Evolutionary conservation across 2,329 filamentous ascomycete species (phyloP).

Genomic region (Lomentospora prolificans): DNA sequence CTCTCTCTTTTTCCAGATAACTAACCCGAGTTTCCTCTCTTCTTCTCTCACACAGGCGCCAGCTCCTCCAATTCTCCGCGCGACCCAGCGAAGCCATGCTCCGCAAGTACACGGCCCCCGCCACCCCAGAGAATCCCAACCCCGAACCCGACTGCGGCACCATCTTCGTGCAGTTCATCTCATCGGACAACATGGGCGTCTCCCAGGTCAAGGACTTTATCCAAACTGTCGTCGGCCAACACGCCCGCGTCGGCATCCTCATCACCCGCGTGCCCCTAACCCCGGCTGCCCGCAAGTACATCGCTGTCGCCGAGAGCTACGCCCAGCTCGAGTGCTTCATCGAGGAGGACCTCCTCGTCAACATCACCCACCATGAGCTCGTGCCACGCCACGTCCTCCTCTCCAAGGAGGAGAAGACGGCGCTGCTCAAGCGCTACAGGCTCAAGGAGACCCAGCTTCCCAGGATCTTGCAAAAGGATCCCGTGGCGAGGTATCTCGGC

Average conservation of each 20-base stretch:
- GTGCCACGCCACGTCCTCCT: conserved; percentile 90
- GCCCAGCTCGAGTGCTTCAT: conserved; percentile 89
- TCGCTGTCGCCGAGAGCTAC: conserved; percentile 64
- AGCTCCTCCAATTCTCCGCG: conserved; percentile 78
- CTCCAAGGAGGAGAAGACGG: conserved; percentile 79
- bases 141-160: conserved; percentile 69
- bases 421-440: conserved; percentile 78
- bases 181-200: conserved; percentile 71
- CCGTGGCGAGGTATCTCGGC: conserved; percentile 85
- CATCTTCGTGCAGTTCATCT: conserved; percentile 88
- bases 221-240: conserved; percentile 66
- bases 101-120: conserved; percentile 66
- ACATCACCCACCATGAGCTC: conserved; percentile 95
- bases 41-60: conserved; percentile 56
- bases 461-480: conserved; percentile 82
- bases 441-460: conserved; percentile 97
- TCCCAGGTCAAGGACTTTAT: conserved; percentile 88
- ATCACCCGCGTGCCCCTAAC: conserved; percentile 76
- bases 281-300: conserved; percentile 76
- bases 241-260: conserved; percentile 85
- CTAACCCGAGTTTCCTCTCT: too few species aligned
- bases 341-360: conserved; percentile 91
- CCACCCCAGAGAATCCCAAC: conserved; percentile 58
- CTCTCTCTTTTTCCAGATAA: too few species aligned
- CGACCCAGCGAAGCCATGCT: conserved; percentile 78